Evolutionary conservation across 371 early-diverging fungal genomes (phyloP).

Genomic region (Rhizopus arrhizus): DNA sequence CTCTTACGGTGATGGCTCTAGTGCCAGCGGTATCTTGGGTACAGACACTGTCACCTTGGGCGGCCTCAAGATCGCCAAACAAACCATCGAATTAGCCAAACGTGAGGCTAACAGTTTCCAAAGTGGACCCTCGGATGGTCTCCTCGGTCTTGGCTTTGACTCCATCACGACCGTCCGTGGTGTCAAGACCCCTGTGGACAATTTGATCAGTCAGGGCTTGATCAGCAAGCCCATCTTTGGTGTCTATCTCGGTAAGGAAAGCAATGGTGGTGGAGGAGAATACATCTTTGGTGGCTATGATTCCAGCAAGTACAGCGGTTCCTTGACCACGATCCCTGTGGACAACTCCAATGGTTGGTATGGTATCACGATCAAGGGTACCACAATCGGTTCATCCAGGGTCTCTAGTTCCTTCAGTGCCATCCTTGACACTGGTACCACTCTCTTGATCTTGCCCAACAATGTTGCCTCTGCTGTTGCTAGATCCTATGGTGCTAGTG

Average conservation of each 20-base stretch:
- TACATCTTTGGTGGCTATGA: constrained; percentile 54
- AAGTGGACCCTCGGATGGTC: constrained; percentile 22
- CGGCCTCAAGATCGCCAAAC: constrained; percentile 24
- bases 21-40: constrained; percentile 34
- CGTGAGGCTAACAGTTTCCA: constrained; percentile 10
- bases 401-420: constrained; percentile 27
- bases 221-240: constrained; percentile 39
- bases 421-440: constrained; percentile 66
- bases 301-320: constrained; percentile 42
- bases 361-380: constrained; percentile 45
- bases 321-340: constrained; percentile 51
- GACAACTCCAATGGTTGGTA: constrained; percentile 44
- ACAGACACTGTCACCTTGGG: constrained; percentile 29
- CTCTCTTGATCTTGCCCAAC: constrained; percentile 55
- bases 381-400: constrained; percentile 10
- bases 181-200: constrained; percentile 39
- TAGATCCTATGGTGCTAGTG: constrained; percentile 19
- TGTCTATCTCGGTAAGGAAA: constrained; percentile 29
- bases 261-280: constrained; percentile 43
- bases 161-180: constrained; percentile 36
- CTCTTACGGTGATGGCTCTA: constrained; percentile 51
- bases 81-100: constrained; percentile 27
- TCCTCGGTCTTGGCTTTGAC: constrained; percentile 49
- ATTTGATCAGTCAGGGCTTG: constrained; percentile 40
- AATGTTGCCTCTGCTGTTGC: constrained; percentile 32